Evolutionary conservation across 164 flowering plant genomes (phyloP), one percentile per base, ranked within the genome.

Genomic region (Sextonia rubra): DNA sequence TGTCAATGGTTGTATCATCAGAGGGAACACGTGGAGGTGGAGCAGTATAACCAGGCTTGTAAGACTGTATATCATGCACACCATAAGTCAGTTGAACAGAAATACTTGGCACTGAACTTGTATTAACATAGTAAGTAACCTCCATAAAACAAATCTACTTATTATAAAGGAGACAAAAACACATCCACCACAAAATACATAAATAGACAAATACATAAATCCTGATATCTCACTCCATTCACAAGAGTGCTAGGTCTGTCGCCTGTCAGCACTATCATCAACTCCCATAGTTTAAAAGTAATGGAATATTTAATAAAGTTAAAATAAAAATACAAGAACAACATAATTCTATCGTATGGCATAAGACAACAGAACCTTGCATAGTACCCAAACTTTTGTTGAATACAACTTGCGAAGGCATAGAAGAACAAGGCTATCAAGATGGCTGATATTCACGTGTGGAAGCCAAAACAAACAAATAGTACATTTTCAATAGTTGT

Each of bases 21-120:
- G 91, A 27, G 0, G 56, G 77, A 70, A 89, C 84, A 47, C 82
- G 85, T 26, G 85, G 84, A 47, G 92, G 91, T 67, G 93, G 93
- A 55, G 97, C 98, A 73, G 97, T 91, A 73, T 91, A 95, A 47
- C 91, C 94, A 72, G 94, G 89, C 72, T 89, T 85, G 75, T 91
- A 95, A 44, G 86, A 88, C 99, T 95, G 87, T 37, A 75, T 2
- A 71, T 64, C n/a, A 29, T 64, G 27, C 27, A 17, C 27, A 4
- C 29, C 58, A 52, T 52, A 52, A 15, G 58, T 52, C 58, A 52
- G n/a, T 52, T 52, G n/a, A 52, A 52, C 58, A 14, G 58, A 52
- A 52, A 52, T 52, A 52, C 58, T 15, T 52, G 17, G 58, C 58
- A 4, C 58, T 52, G n/a, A 52, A 52, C 58, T 52, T 20, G 14